phyloP scores from a whole-genome alignment of 257 asterid genomes.

The Capsicum rhomboideum region DNA sequence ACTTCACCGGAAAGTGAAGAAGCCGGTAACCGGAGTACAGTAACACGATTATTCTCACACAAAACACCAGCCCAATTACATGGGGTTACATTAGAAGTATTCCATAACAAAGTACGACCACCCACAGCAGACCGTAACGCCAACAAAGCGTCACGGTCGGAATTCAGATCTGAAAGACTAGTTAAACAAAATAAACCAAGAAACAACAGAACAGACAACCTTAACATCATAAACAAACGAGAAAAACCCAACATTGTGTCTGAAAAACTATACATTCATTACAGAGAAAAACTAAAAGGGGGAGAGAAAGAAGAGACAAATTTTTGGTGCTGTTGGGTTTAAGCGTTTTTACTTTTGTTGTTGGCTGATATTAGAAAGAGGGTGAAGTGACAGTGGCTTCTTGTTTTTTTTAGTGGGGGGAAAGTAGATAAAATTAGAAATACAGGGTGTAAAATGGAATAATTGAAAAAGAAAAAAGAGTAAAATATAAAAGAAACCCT shows the following conservation, averaged over 20 bases:
- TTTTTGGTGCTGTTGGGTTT: background rate
- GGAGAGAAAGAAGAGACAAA: background rate
- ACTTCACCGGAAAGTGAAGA: slow-evolving; percentile 51
- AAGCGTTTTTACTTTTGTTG: background rate
- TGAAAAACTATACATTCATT: background rate
- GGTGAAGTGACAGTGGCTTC: background rate
- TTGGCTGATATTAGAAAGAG: background rate
- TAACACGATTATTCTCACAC: slow-evolving; percentile 53
- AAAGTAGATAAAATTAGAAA: background rate
- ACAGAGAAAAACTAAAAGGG: background rate
- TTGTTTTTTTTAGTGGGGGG: background rate
- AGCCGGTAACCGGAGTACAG: slow-evolving; percentile 67
- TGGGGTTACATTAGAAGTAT: slow-evolving; percentile 36
- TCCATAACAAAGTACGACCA: slow-evolving; percentile 70
- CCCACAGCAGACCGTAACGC: slow-evolving; percentile 57
- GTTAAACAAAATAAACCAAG: slow-evolving; percentile 9
- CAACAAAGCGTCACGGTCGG: slow-evolving; percentile 56
- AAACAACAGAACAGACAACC: slow-evolving; percentile 12
- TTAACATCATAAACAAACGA: background rate
- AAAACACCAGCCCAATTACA: slow-evolving; percentile 66
- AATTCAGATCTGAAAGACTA: slow-evolving; percentile 37
- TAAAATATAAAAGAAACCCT: slow-evolving; percentile 14
- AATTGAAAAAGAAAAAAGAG: background rate
- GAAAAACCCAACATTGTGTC: slow-evolving; percentile 2
- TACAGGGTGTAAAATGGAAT: slow-evolving; percentile 23